These are phyloP conservation scores for Melocanna baccifera DNA, from an alignment of 176 grass and related monocot species.

Conservation along the genomic window DNA sequence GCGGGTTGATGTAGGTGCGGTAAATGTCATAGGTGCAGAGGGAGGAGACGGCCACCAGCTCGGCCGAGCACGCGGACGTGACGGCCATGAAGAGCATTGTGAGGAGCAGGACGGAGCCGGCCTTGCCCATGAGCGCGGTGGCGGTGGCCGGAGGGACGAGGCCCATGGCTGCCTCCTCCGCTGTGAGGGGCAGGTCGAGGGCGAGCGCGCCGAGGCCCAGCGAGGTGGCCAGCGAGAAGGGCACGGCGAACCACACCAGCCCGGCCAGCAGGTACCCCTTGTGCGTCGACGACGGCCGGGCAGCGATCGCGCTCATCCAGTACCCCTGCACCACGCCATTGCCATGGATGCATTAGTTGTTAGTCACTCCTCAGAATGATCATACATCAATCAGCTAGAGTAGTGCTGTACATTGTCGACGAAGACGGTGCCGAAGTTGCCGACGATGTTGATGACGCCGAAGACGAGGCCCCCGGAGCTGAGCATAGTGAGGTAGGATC, in stretches of 20 bases:
- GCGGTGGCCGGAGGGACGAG: constrained; percentile 77
- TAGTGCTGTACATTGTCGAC: constrained; percentile 48
- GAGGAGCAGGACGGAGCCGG: constrained; percentile 68
- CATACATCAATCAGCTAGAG: neutral
- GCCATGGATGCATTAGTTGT: neutral
- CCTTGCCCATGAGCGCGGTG: constrained; percentile 62
- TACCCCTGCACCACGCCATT: constrained; percentile 38
- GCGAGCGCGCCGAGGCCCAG: constrained; percentile 68
- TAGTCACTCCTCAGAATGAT: neutral
- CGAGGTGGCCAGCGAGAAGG: constrained; percentile 73
- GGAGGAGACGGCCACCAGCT: constrained; percentile 73
- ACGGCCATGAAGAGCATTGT: constrained; percentile 94
- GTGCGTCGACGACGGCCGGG: constrained; percentile 68
- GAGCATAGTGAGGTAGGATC: constrained; percentile 80
- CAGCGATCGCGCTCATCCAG: constrained; percentile 82
- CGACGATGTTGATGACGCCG: constrained; percentile 74
- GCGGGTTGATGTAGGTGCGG: constrained; percentile 66
- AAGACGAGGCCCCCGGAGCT: constrained; percentile 78
- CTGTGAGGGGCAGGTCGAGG: constrained; percentile 64
- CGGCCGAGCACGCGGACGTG: constrained; percentile 65
- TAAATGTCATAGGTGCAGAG: constrained; percentile 80
- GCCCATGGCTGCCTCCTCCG: constrained; percentile 57
- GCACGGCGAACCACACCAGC: constrained; percentile 73
- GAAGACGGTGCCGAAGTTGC: constrained; percentile 83
- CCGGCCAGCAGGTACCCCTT: constrained; percentile 71